phyloP scores from a whole-genome alignment of 2,329 filamentous ascomycete genomes.

The Pyrenophora tritici-repentis region DNA sequence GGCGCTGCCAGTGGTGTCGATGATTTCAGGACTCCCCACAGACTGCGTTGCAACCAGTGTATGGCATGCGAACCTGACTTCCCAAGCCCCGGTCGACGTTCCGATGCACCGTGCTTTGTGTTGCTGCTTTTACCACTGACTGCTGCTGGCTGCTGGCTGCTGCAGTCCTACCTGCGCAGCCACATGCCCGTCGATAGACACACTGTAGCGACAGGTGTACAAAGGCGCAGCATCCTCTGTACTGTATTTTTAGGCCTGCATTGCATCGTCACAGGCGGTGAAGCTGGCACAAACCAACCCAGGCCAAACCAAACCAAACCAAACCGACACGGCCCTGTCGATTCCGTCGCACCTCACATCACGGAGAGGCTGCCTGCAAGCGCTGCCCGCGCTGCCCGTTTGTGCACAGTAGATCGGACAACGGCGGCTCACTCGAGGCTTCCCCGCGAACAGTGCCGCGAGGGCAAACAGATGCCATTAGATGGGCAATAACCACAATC shows the following conservation, averaged over 20 bases:
- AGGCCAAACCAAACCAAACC: too few relatives aligned
- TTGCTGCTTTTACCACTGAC: slow-evolving; percentile 17
- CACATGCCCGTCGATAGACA: too few relatives aligned
- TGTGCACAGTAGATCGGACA: slow-evolving; percentile 11
- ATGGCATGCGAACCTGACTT: slow-evolving; percentile 36
- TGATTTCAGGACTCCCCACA: slow-evolving; percentile 32
- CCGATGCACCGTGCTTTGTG: slow-evolving; percentile 30
- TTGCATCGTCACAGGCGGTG: slow-evolving; percentile 41
- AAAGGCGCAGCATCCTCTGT: slow-evolving; percentile 21
- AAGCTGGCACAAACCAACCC: too few relatives aligned
- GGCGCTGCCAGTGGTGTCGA: slow-evolving; percentile 20
- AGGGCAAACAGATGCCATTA: not conserved
- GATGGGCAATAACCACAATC: slow-evolving; percentile 24
- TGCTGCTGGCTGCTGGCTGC: too few relatives aligned
- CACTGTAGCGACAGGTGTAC: slow-evolving; percentile 15
- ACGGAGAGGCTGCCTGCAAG: slow-evolving; percentile 8
- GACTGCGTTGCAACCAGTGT: slow-evolving; percentile 27
- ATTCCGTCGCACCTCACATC: too few relatives aligned
- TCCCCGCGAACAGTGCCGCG: slow-evolving; percentile 7
- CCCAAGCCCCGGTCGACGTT: slow-evolving; percentile 36
- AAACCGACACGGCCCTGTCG: too few relatives aligned
- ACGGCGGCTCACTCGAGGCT: slow-evolving; percentile 4
- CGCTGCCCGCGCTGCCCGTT: slow-evolving; percentile 2
- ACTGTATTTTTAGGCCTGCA: slow-evolving; percentile 37
- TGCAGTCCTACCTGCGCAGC: slow-evolving; percentile 13